phyloP scores from a whole-genome alignment of 768 basidiomycete species.

The Gautieria morchelliformis region DNA sequence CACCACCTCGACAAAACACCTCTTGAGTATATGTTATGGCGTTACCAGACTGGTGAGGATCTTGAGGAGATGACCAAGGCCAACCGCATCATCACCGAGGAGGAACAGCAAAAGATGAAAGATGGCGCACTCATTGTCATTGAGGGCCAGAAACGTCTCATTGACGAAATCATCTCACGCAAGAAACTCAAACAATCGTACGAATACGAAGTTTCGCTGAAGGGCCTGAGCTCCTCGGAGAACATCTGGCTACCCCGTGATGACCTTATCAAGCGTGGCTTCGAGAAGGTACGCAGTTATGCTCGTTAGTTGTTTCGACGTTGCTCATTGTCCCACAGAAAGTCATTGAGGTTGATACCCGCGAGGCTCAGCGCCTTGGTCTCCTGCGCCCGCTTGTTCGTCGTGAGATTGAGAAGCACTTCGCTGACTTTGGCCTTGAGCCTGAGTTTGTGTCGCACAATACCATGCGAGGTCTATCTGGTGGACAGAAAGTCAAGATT shows the following conservation, averaged over 20 bases:
- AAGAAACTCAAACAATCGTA: conserved; percentile 99
- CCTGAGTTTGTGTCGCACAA: conserved; percentile 99
- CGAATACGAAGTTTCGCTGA: conserved; percentile 97
- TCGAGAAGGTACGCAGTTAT: conserved; percentile 62
- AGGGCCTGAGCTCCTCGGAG: conserved; percentile 90
- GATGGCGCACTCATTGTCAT: conserved; percentile 79
- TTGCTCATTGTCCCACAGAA: conserved; percentile 39
- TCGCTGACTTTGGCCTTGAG: conserved; percentile 98
- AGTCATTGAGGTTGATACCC: conserved; percentile 94
- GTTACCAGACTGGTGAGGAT: conserved; percentile 99
- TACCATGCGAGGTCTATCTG: conserved; percentile 97
- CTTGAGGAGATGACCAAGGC: conserved; percentile 95
- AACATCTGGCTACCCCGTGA: conserved; percentile 97
- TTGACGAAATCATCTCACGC: conserved; percentile 82
- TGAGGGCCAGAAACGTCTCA: conserved; percentile 90
- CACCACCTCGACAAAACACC: conserved; percentile 98
- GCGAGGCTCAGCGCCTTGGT: conserved; percentile 94
- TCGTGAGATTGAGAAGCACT: conserved; percentile 98
- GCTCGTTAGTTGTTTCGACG: not conserved
- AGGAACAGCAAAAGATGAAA: conserved; percentile 93
- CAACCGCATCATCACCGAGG: conserved; percentile 74
- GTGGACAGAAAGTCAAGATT: conserved; percentile 99
- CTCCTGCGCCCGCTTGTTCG: conserved; percentile 93
- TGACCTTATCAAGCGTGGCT: conserved; percentile 95
- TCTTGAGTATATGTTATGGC: conserved; percentile 99